Evolutionary conservation across 2,329 filamentous ascomycete species (phyloP).

Genomic region (Fusarium armeniacum): DNA sequence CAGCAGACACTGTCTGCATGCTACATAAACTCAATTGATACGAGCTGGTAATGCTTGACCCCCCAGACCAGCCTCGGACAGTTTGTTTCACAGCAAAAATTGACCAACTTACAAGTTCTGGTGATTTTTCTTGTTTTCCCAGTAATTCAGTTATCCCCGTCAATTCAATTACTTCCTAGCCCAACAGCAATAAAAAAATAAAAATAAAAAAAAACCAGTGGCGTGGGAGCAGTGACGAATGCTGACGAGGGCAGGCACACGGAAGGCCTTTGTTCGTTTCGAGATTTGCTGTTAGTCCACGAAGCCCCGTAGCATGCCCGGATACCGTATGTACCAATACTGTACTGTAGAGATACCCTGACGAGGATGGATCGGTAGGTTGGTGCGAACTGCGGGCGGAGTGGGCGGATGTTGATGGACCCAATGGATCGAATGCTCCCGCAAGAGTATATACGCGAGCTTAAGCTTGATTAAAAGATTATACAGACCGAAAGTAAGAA

Average conservation of each 20-base stretch:
- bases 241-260: slow-evolving; percentile 35
- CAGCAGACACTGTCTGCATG: slow-evolving; percentile 18
- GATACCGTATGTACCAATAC: slow-evolving; percentile 2
- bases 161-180: slow-evolving; percentile 30
- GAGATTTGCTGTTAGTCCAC: slow-evolving; percentile 30
- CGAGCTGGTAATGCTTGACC: not conserved
- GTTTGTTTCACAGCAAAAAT: slow-evolving; percentile 6
- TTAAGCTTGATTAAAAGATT: slow-evolving; percentile 33
- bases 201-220: slow-evolving; percentile 29
- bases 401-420: slow-evolving; percentile 38
- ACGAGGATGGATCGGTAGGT: slow-evolving; percentile 35
- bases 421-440: slow-evolving; percentile 33
- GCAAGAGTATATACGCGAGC: slow-evolving; percentile 30
- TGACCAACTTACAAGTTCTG: slow-evolving; percentile 24
- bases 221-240: slow-evolving; percentile 46
- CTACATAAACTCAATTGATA: slow-evolving; percentile 14
- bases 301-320: slow-evolving; percentile 2
- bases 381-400: slow-evolving; percentile 18
- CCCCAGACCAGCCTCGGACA: not conserved
- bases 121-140: slow-evolving; percentile 10
- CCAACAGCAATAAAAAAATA: slow-evolving; percentile 18
- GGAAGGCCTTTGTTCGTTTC: slow-evolving; percentile 25
- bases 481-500: slow-evolving; percentile 19
- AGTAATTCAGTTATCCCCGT: slow-evolving; percentile 20
- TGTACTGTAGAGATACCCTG: slow-evolving; percentile 24